Base-by-base conservation (phyloP, 2,329 filamentous ascomycete species). In the Septoria linicola region DNA sequence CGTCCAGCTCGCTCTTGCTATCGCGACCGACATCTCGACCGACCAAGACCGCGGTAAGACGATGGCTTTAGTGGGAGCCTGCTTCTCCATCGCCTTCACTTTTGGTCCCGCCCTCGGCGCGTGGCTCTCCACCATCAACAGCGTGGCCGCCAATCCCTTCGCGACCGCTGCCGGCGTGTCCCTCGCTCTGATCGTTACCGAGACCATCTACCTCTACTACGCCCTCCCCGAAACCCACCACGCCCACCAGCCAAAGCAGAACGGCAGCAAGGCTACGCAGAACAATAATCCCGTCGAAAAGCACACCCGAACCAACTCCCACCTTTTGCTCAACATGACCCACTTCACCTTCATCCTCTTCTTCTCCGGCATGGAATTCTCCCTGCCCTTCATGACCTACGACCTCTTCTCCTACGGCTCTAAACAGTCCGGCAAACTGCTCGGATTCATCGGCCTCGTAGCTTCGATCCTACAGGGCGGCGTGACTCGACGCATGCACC, bases 341-440 rank as follows among this genome's bases (percentile, higher is more conserved):
- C 93, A 99, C 71, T 87, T 97, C 65, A 74, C 85, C 40, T 99
- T 99, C 71, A 83, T 99, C 53, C 83, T 99, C 10, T 96, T 96
- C 72, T 99, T 99, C 73, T 96, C 89, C 2, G 93, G 93, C 54
- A 92, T 99, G 87, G 93, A 99, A 68, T 97, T 96, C 70, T 96
- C 90, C 1, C 80, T 99, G 2, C 91, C 93, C 0, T 99, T 99
- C 70, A 91, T 99, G 83, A 97, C 92, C 0, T 95, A 93, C 64
- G 92, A 96, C 46, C 81, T 99, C 37, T 97, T 97, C 70, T 80
- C 81, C 7, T 95, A 93, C 67, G 82, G 79, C 8, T 86, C 90
- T 1, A 81, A 83, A 36, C 81, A 89, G 45, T 95, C 95, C 59
- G 93, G 93, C 13, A 82, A 84, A 8, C 78, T 99, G 2, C 82